Evolutionary conservation across 2,329 filamentous ascomycete species (phyloP), one percentile per base, ranked within the genome.

Genomic region (Ascosphaera apis): DNA sequence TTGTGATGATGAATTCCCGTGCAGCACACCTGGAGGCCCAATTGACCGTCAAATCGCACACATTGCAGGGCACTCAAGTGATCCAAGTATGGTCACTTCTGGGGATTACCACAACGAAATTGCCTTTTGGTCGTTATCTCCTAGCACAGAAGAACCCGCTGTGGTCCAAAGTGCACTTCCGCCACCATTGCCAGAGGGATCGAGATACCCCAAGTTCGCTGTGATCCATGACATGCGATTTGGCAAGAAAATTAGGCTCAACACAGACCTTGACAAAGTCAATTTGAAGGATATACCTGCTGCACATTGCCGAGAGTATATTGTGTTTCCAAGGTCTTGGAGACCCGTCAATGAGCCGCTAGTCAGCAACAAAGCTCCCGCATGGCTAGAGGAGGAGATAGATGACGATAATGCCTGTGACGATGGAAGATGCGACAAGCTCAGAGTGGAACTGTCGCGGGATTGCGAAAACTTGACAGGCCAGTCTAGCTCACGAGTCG

Each of bases 201-300:
- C n/a, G n/a, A n/a, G n/a, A n/a, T n/a, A n/a, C n/a, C n/a, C n/a
- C n/a, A 95, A 93, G 56, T 95, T 95, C 55, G 92, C 95, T 45
- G 69, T 95, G 7, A 83, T 95, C 18, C 84, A 93, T 44, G 86
- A 95, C 53, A 74, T 72, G 36, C 77, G 83, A 42, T 76, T 81
- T 25, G 77, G 76, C 36, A 76, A 72, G 35, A 71, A 83, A 31
- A 74, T 93, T 1, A 75, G 86, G 12, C 84, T 95, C 33, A 77
- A 84, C 41, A 84, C 93, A 36, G 88, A 79, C 42, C 71, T 98
- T n/a, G 82, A 93, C 50, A 74, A 76, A 32, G 83, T 93, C 46
- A 78, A 93, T 52, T 91, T 88, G 61, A 77, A 84, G 48, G 86
- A 95, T 56, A 91, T 95, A 50, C 86, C 86, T 1, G 82, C 91